A percentile compares a stretch with the other conserved stretches of the same genome.
These are phyloP conservation scores for Hanseniaspora uvarum DNA, from an alignment of 1,139 yeast species.

Conservation along the genomic window DNA sequence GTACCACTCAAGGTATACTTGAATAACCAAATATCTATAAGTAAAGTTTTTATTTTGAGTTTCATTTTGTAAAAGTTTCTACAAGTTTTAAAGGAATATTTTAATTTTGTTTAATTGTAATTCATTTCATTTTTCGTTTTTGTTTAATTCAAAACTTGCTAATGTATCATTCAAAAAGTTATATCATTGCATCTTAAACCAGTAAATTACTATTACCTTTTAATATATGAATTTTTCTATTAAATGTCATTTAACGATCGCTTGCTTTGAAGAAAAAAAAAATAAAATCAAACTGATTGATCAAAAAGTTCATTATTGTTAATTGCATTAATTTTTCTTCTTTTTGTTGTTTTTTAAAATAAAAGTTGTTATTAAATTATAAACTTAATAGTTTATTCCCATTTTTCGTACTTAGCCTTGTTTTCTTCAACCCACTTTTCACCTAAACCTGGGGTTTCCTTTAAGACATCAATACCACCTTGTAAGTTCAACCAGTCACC, in stretches of 20 bases:
- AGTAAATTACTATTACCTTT: too few species aligned
- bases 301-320: too few species aligned
- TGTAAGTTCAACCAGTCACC: constrained; percentile 17
- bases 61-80: background rate
- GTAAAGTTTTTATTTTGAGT: background rate
- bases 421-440: constrained; percentile 18
- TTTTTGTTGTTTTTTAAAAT: background rate
- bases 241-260: too few species aligned
- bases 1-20: background rate
- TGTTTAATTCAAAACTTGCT: background rate
- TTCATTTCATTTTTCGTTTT: background rate
- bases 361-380: background rate
- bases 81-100: background rate
- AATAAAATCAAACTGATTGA: too few species aligned
- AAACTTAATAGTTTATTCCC: constrained; percentile 8
- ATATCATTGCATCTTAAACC: too few species aligned
- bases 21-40: background rate
- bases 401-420: constrained; percentile 15
- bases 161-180: too few species aligned
- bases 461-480: constrained; percentile 13
- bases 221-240: too few species aligned
- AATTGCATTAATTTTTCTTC: background rate
- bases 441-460: constrained; percentile 16
- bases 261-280: too few species aligned
- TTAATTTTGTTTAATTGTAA: background rate